These are phyloP conservation scores for Akebia trifoliata DNA, from an alignment of 164 flowering plant species.

Conservation along the genomic window DNA sequence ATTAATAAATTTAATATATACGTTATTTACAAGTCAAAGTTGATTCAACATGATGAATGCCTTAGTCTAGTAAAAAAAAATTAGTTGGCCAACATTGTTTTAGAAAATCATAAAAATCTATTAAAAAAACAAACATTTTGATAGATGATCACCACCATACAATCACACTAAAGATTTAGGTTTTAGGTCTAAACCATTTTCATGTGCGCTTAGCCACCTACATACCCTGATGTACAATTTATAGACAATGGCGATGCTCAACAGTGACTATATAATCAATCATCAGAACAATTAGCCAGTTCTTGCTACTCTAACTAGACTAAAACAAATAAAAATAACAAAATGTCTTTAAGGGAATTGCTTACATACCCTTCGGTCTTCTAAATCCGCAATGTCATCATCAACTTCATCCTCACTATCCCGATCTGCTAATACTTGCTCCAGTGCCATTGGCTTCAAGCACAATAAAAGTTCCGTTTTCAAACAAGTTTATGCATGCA, in stretches of 20 bases:
- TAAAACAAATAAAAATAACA: not conserved
- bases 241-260: not conserved
- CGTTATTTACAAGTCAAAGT: no score
- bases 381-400: conserved; percentile 95
- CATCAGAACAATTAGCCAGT: no score
- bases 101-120: no score
- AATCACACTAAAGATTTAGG: no score
- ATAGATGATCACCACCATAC: no score
- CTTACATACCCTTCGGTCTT: conserved; percentile 81
- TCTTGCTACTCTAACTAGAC: not conserved
- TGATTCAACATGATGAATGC: no score
- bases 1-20: no score
- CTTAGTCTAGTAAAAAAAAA: no score
- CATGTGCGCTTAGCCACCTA: not conserved
- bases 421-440: conserved; percentile 76
- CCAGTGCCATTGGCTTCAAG: conserved; percentile 85
- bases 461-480: conserved; percentile 9
- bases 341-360: not conserved
- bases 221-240: not conserved
- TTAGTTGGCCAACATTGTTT: no score
- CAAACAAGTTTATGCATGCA: not conserved
- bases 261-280: not conserved
- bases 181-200: no score
- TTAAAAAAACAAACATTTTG: no score
- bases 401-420: conserved; percentile 99